Base-by-base conservation (phyloP, 2,329 filamentous ascomycete species). In the Monilinia laxa region DNA sequence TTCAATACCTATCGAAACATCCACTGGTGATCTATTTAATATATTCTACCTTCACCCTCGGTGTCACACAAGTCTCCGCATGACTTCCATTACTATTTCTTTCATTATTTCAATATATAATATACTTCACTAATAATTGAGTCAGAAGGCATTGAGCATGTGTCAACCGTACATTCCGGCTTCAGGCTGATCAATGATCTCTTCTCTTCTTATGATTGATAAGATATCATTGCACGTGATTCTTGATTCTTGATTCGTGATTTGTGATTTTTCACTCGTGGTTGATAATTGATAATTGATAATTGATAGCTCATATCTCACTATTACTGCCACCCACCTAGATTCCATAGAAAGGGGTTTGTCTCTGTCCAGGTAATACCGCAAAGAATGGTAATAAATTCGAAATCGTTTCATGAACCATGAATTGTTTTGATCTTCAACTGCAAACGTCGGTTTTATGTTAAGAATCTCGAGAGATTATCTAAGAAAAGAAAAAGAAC, bases 111-210 rank as follows among this genome's bases (percentile, higher is more conserved):
- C 40, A 54, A 54, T 47, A 49, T 58, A 9, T 40, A 14, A 40
- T 14, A 40, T 40, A 12, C 31, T 55, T 31, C 47, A 49, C 14
- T 49, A 14, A 31, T 49, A 9, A 49, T 51, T 38, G 45, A 60
- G 58, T 60, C 58, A 60, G 45, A 60, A 60, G 58, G 58, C 58
- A 14, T 45, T 51, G 58, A 25, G 45, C 58, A 60, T 60, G 58
- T 60, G 58, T 60, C 58, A 51, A 49, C 31, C 58, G 20, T 11
- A 20, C 58, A 51, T 60, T 60, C 58, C 45, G 58, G 58, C 58
- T 60, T 38, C 58, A 49, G 58, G 45, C 58, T 51, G 45, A 38
- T 59, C 23, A 28, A 51, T 49, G 31, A 35, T 35, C 31, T 35
- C 7, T 35, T 35, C 31, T 5, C 31, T 35, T 35, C 31, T 35